Evolutionary conservation across 2,329 filamentous ascomycete genomes (phyloP).

Genomic region (Ceratocystis destructans): DNA sequence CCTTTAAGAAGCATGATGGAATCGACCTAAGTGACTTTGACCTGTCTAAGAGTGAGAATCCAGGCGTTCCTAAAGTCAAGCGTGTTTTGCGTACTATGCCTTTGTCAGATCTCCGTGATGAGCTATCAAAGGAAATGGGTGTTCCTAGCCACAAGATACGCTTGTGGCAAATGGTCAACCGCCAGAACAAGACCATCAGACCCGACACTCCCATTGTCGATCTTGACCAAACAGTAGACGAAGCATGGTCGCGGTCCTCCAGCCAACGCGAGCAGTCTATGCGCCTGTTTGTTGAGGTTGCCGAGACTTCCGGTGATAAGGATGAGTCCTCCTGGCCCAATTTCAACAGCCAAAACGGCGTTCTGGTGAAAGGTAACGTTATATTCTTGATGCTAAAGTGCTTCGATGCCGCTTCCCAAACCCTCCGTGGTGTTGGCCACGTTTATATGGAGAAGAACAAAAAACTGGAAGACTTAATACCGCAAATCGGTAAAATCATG

Average conservation of each 20-base stretch:
- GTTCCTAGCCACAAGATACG: conserved; percentile 58
- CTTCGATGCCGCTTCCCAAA: conserved; percentile 68
- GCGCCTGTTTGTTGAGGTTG: conserved; percentile 75
- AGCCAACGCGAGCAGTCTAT: conserved; percentile 57
- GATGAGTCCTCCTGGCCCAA: conserved; percentile 62
- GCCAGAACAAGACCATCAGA: conserved; percentile 90
- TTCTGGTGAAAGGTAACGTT: conserved; percentile 43
- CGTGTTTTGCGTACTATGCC: conserved; percentile 62
- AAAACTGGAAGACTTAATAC: conserved; percentile 72
- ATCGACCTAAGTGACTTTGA: conserved; percentile 65
- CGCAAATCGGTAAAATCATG: conserved; percentile 69
- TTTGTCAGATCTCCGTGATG: conserved; percentile 58
- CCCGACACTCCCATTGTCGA: conserved; percentile 81
- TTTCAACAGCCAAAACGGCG: conserved; percentile 42
- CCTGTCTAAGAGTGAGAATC: conserved; percentile 25
- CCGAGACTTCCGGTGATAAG: conserved; percentile 49
- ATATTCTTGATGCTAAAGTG: conserved; percentile 87
- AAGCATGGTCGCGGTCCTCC: conserved; percentile 41
- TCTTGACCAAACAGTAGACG: conserved; percentile 60
- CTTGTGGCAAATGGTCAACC: conserved; percentile 95
- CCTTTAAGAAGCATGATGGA: conserved; percentile 67
- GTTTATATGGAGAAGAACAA: conserved; percentile 79
- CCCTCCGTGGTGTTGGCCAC: conserved; percentile 62
- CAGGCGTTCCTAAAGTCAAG: conserved; percentile 56
- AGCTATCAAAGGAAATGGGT: conserved; percentile 56